phyloP scores from a whole-genome alignment of 805 yeast genomes.

The Spathaspora gorwiae region DNA sequence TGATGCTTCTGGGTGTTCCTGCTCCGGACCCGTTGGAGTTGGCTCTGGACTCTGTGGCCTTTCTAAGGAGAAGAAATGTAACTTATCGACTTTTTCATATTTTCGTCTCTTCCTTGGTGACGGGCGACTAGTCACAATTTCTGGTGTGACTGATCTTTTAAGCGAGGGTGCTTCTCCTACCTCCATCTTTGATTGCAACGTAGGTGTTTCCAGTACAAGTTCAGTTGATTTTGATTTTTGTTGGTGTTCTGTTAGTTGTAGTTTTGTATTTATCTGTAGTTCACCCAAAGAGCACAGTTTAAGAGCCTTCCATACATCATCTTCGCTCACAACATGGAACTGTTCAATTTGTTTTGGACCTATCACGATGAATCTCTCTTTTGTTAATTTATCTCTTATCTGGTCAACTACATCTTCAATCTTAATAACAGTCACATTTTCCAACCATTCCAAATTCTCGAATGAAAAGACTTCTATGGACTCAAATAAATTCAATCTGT shows the following conservation, averaged over 20 bases:
- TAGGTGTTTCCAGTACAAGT: neutral
- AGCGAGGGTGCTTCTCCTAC: neutral
- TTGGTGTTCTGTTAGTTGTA: neutral
- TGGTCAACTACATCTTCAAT: neutral
- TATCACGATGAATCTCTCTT: neutral
- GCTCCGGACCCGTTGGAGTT: neutral
- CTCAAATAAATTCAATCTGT: conserved; percentile 13
- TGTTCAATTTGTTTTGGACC: neutral
- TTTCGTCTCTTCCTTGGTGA: conserved; percentile 26
- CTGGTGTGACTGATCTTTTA: conserved; percentile 2
- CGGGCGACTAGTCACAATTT: conserved; percentile 1
- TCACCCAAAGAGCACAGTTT: neutral
- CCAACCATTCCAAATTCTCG: neutral
- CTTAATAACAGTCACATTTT: neutral
- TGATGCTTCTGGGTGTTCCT: neutral
- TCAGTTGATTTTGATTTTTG: neutral
- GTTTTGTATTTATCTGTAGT: conserved; percentile 1
- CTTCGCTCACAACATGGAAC: neutral
- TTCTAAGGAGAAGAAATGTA: conserved; percentile 31
- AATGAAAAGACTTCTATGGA: conserved; percentile 5
- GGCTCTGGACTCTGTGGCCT: neutral
- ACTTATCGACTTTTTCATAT: conserved; percentile 26
- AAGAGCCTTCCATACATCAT: neutral
- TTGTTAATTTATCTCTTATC: neutral
- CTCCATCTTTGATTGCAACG: neutral